Evolutionary conservation across 345 rosid species (phyloP).

Genomic region (Noccaea caerulescens): DNA sequence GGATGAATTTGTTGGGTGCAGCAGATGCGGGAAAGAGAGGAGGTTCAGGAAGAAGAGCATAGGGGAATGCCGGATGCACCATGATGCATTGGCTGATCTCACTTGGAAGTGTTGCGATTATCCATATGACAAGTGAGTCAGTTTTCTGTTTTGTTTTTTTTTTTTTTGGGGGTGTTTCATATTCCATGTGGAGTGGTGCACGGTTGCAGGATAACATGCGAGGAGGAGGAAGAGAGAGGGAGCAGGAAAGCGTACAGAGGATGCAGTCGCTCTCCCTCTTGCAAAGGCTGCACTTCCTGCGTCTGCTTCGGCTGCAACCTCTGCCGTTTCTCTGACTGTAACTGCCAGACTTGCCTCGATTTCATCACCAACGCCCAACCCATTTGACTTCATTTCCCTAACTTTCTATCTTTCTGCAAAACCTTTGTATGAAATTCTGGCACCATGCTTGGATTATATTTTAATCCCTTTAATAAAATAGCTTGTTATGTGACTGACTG

Average conservation of each 20-base stretch:
- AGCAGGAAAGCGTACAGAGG: slow-evolving; percentile 90
- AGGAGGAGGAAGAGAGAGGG: slow-evolving; percentile 71
- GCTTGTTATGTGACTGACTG: slow-evolving; percentile 10
- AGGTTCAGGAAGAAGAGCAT: slow-evolving; percentile 78
- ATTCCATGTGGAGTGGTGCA: slow-evolving; percentile 11
- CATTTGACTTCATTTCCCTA: slow-evolving; percentile 20
- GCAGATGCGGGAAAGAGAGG: slow-evolving; percentile 77
- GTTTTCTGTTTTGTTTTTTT: not conserved
- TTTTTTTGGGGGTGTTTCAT: too few species aligned
- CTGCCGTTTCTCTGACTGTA: slow-evolving; percentile 88
- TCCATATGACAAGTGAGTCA: slow-evolving; percentile 71
- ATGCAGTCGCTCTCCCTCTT: slow-evolving; percentile 75
- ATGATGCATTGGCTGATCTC: slow-evolving; percentile 74
- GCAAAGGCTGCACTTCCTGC: slow-evolving; percentile 96
- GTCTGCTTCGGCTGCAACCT: slow-evolving; percentile 93
- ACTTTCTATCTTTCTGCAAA: slow-evolving; percentile 20
- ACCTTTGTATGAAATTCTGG: not conserved
- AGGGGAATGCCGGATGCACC: slow-evolving; percentile 83
- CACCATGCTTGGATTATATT: not conserved
- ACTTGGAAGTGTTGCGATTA: slow-evolving; percentile 84
- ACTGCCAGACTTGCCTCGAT: slow-evolving; percentile 94
- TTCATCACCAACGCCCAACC: slow-evolving; percentile 54
- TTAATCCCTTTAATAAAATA: not conserved
- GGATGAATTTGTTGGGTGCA: slow-evolving; percentile 83
- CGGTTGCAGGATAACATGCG: slow-evolving; percentile 62